A percentile compares a stretch with the other conserved stretches of the same genome.
Evolutionary conservation across 768 basidiomycete species (phyloP).

Genomic region (Phaffia tasmanica): DNA sequence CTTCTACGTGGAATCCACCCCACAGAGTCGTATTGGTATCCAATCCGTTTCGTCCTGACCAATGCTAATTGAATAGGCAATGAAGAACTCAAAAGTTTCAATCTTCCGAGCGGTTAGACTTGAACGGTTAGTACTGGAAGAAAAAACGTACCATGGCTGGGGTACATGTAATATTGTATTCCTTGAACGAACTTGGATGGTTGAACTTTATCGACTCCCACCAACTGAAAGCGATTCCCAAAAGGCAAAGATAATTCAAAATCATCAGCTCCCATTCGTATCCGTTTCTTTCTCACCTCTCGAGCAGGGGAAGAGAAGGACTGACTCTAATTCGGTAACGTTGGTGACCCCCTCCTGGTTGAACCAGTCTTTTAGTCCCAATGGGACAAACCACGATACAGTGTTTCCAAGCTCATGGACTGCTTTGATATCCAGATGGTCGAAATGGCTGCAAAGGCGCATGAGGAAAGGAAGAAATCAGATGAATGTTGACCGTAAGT

Average conservation of each 20-base stretch:
- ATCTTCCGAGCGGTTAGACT: not conserved
- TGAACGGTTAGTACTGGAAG: not conserved
- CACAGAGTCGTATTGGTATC: conserved; percentile 38
- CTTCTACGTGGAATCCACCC: conserved; percentile 33
- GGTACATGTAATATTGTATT: conserved; percentile 33
- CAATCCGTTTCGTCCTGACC: conserved; percentile 34
- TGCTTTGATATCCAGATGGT: conserved; percentile 36
- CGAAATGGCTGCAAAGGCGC: conserved; percentile 33
- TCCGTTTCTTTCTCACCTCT: not conserved
- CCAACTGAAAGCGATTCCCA: conserved; percentile 31
- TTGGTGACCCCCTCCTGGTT: conserved; percentile 31
- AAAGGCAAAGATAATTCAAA: not conserved
- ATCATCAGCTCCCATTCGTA: not conserved
- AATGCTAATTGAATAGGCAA: conserved; percentile 27
- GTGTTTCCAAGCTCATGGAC: conserved; percentile 34
- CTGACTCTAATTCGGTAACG: conserved; percentile 35
- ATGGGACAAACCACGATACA: conserved; percentile 37
- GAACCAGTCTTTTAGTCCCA: conserved; percentile 34
- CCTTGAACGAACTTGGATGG: conserved; percentile 15
- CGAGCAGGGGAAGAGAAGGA: not conserved
- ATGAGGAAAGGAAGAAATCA: not conserved
- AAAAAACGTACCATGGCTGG: conserved; percentile 32
- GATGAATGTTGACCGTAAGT: not conserved
- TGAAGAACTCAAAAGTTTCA: no score
- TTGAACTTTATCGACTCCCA: conserved; percentile 33